These are phyloP conservation scores for Rutstroemia sp. DNA, from an alignment of 2,329 filamentous ascomycete species.

Conservation along the genomic window DNA sequence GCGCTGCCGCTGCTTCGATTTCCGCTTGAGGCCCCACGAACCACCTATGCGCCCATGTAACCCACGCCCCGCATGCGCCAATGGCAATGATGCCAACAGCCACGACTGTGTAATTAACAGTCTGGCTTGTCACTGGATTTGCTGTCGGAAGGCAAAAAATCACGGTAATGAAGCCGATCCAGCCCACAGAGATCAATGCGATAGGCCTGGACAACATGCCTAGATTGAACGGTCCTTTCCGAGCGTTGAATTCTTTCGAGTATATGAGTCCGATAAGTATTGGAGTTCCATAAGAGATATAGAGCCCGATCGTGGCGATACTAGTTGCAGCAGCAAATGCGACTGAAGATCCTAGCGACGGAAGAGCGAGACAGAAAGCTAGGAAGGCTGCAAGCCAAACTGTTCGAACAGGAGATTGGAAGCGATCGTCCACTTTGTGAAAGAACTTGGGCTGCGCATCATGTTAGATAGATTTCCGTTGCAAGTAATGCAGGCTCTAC, in stretches of 20 bases:
- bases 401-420: slow-evolving; percentile 43
- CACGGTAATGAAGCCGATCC: slow-evolving; percentile 48
- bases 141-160: slow-evolving; percentile 49
- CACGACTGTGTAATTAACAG: slow-evolving; percentile 51
- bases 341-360: slow-evolving; percentile 45
- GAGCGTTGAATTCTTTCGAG: slow-evolving; percentile 38
- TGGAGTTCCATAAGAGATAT: slow-evolving; percentile 50
- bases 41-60: slow-evolving; percentile 46
- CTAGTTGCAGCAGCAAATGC: slow-evolving; percentile 51
- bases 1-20: slow-evolving; percentile 40
- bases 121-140: slow-evolving; percentile 49
- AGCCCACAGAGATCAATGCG: slow-evolving; percentile 39
- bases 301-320: slow-evolving; percentile 51
- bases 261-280: slow-evolving; percentile 48
- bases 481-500: slow-evolving; percentile 10
- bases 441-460: slow-evolving; percentile 39
- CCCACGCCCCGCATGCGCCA: slow-evolving; percentile 40
- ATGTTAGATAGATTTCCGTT: not conserved
- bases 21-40: slow-evolving; percentile 49
- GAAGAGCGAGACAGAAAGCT: slow-evolving; percentile 47
- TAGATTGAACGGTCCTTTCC: slow-evolving; percentile 51
- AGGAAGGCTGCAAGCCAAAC: slow-evolving; percentile 48
- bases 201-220: slow-evolving; percentile 38
- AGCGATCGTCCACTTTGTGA: slow-evolving; percentile 42
- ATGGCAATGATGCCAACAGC: slow-evolving; percentile 49